Base-by-base conservation (phyloP, 2,329 filamentous ascomycete species). In the Fusarium burgessii region DNA sequence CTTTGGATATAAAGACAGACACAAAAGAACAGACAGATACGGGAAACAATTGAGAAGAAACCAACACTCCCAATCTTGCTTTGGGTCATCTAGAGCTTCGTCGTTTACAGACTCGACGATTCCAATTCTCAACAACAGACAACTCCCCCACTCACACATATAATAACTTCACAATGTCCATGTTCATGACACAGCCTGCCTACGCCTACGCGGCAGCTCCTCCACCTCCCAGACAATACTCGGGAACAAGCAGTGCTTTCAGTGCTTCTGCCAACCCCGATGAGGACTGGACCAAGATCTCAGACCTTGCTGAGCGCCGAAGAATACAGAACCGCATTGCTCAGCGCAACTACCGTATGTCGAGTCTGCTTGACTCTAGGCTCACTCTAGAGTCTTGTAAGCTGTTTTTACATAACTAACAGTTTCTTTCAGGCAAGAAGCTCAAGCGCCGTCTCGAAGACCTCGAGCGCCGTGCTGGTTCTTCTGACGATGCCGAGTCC, bases 201-300 rank as follows among this genome's bases (percentile, higher is more conserved):
- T 80, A 79, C 74, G 74, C 72, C 74, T 80, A 80, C 72, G 72
- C 74, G 59, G 70, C 76, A 50, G 68, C 73, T 66, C 77, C 75
- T 58, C 77, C 67, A 72, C 76, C 85, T 59, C 86, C 90, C 55
- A 89, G 92, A 80, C 91, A 93, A 78, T 91, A 92, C 76, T 86
- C 89, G 42, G 87, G 91, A 80, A 97, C 93, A 68, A 97, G 94
- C 85, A 97, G 94, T 83, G 95, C 95, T 76, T 97, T 97, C 86
- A 97, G 93, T 83, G 92, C 92, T 77, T 97, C 94, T 71, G 95
- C 95, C 76, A 97, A 97, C 81, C 93, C 95, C 59, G 95, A 98
- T 79, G 95, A 98, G 84, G 95, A 98, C 85, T 98, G 95, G 95
- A 98, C 95, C 79, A 97, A 98, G 89, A 97, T 98, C 80, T 97